Conservation (phyloP, 371 early-diverging fungal species). For the Actinomortierella ambigua region DNA sequence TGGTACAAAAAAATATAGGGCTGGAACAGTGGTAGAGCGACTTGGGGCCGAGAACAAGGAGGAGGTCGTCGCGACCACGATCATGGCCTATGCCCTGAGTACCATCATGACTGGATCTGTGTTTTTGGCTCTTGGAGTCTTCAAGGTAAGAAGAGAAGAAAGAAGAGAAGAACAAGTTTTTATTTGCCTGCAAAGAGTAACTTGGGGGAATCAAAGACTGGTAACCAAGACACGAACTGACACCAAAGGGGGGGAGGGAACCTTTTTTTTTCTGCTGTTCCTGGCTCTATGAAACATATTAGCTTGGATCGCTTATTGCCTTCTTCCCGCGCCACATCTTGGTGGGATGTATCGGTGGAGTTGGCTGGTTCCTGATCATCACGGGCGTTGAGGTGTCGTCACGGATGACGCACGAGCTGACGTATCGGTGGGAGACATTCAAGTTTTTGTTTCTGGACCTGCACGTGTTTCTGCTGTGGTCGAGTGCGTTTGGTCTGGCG, state of each 20-base stretch:
- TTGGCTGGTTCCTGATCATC: constrained; percentile 91
- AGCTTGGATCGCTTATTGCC: constrained; percentile 77
- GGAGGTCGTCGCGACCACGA: constrained; percentile 84
- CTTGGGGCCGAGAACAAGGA: constrained; percentile 65
- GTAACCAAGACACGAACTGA: too few relatives aligned
- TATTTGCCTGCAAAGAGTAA: too few relatives aligned
- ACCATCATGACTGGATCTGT: constrained; percentile 87
- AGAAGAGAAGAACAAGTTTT: background rate
- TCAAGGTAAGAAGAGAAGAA: constrained; percentile 67
- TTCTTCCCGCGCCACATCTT: constrained; percentile 97
- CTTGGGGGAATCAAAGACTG: too few relatives aligned
- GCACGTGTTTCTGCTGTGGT: constrained; percentile 80
- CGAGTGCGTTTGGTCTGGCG: constrained; percentile 73
- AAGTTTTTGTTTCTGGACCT: constrained; percentile 58
- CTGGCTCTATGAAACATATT: background rate
- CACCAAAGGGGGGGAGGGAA: background rate
- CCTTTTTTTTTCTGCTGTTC: background rate
- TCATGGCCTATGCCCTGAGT: constrained; percentile 86
- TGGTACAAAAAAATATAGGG: constrained; percentile 49
- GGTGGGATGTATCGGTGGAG: constrained; percentile 95
- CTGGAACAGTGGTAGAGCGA: constrained; percentile 66
- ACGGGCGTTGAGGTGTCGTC: constrained; percentile 93
- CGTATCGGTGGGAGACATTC: constrained; percentile 58
- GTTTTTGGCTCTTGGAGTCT: constrained; percentile 86
- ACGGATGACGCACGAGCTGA: constrained; percentile 57